A percentile compares a stretch with the other conserved stretches of the same genome.
These are phyloP conservation scores for Chrysanthemum seticuspe DNA, from an alignment of 129 eudicot genomes.

Conservation along the genomic window DNA sequence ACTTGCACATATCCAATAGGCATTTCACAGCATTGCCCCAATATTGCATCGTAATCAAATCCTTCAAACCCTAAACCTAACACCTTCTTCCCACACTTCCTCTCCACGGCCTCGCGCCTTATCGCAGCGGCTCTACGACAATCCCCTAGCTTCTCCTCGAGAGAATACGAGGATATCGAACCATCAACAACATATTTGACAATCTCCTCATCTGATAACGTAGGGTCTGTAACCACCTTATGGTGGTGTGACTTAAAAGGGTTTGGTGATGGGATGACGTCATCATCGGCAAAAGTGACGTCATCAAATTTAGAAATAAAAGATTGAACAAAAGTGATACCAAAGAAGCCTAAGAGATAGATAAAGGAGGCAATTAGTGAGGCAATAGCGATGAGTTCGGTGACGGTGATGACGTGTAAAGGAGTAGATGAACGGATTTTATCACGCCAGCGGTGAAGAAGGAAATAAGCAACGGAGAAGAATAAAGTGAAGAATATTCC, in stretches of 20 bases:
- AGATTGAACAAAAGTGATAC: constrained; percentile 68
- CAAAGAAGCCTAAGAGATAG: constrained; percentile 64
- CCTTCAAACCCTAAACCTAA: constrained; percentile 42
- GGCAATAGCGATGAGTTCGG: constrained; percentile 56
- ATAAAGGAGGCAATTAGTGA: constrained; percentile 62
- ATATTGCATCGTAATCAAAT: constrained; percentile 44
- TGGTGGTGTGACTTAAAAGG: neutral
- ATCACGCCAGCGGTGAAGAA: constrained; percentile 74
- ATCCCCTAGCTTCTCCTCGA: constrained; percentile 39
- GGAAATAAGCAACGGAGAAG: constrained; percentile 64
- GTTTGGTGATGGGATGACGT: constrained; percentile 12
- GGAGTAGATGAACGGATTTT: constrained; percentile 67
- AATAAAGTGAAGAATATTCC: constrained; percentile 70
- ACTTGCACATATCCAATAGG: constrained; percentile 49
- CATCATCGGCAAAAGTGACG: constrained; percentile 12
- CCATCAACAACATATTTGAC: constrained; percentile 39
- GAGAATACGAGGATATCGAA: constrained; percentile 35
- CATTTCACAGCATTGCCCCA: constrained; percentile 59
- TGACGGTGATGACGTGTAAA: constrained; percentile 59
- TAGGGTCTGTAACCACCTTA: neutral
- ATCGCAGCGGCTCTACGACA: constrained; percentile 44
- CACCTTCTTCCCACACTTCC: constrained; percentile 32
- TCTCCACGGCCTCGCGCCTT: constrained; percentile 47
- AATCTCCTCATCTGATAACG: constrained; percentile 32
- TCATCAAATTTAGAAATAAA: constrained; percentile 39